Base-by-base conservation (phyloP, 257 asterid genomes). In the Solanum tarijense region DNA sequence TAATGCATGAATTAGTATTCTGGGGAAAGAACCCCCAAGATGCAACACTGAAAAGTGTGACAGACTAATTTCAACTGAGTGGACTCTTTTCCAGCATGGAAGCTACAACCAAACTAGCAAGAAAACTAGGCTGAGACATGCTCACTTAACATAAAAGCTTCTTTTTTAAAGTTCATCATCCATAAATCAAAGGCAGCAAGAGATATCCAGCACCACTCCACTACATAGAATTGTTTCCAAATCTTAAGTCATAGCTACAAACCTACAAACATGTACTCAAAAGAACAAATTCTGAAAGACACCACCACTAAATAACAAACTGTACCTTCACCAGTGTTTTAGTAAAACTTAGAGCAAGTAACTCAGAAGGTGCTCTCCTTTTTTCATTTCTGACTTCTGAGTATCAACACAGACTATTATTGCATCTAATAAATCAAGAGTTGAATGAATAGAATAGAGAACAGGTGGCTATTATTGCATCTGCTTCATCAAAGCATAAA, bases 391-490 rank as follows among this genome's bases (percentile, higher is more conserved):
- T 41, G 48, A 41, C 48, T 41, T 41, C 18, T 16, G 39, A 46
- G 41, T 5, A 55, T 43, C 38, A 27, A 9, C 66, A 46, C 2
- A 79, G 12, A 8, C n/a, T 46, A 8, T 79, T 43, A 81, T 81
- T 9, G 29, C 69, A 82, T 82, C 38, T 27, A 18, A 14, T 14
- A 46, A 9, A 27, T 46, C 27, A 29, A 48, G 11, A 48, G 27
- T 29, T 18, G 69, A 11, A 29, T 2, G 20, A 48, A 29, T 82
- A 39, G 43, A 27, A n/a, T 84, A 32, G 23, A 43, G 73, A 10
- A 72, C 48, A 88, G 69, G 66, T 65, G 36, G 73, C 41, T 82
- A 78, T 91, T 89, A 92, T 90, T 88, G 92, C 87, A 86, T 52
- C 85, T 46, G 27, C 43, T 68, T 41, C 23, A 86, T 23, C 88